Conservation (phyloP, 1,139 yeast genomes). For the Candida neerlandica region DNA sequence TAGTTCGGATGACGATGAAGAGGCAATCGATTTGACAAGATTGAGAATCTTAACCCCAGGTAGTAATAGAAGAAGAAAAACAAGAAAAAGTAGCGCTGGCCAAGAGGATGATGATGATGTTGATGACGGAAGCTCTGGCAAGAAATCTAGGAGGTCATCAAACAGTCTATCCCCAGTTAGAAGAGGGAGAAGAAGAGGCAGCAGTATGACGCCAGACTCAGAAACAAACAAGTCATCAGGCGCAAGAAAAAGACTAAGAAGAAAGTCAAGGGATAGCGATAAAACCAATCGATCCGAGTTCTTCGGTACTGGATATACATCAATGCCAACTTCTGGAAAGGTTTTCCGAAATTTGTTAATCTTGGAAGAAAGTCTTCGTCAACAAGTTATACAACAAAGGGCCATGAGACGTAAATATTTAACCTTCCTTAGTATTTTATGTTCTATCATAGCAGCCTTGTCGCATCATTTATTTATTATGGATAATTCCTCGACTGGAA, state of each 20-base stretch:
- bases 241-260: conserved; percentile 29
- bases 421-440: conserved; percentile 61
- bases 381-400: conserved; percentile 75
- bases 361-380: conserved; percentile 80
- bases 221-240: conserved; percentile 19
- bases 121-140: conserved; percentile 4
- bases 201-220: conserved; percentile 17
- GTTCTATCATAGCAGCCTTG: conserved; percentile 44
- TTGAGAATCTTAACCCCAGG: background rate
- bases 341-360: conserved; percentile 79
- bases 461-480: conserved; percentile 43
- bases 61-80: conserved; percentile 6
- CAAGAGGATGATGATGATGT: background rate
- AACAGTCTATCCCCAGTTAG: background rate
- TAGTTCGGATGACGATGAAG: conserved; percentile 17
- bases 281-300: conserved; percentile 31
- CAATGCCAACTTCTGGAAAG: conserved; percentile 65
- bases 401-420: conserved; percentile 73
- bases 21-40: conserved; percentile 11
- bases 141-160: conserved; percentile 7
- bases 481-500: conserved; percentile 26
- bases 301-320: conserved; percentile 42
- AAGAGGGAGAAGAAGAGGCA: conserved; percentile 14
- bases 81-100: background rate
- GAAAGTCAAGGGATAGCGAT: conserved; percentile 35